phyloP scores from a whole-genome alignment of 2,329 filamentous ascomycete species.

The Aureobasidium sp. region DNA sequence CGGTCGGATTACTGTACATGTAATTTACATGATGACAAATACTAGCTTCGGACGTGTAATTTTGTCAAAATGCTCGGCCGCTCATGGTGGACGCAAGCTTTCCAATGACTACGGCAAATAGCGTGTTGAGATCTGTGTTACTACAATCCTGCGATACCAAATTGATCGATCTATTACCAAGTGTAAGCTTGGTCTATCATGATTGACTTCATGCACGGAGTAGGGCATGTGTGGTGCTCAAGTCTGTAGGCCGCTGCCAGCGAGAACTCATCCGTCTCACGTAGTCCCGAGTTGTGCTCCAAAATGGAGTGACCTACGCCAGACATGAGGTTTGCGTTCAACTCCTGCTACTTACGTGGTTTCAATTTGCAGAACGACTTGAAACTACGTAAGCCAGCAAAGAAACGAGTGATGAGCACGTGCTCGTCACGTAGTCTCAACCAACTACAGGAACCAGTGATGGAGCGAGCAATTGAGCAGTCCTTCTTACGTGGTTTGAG shows the following conservation, averaged over 20 bases:
- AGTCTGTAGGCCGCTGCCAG: neutral
- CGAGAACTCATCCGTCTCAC: neutral
- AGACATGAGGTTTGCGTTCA: neutral
- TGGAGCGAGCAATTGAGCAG: neutral
- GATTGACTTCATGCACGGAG: neutral
- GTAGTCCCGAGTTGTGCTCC: constrained; percentile 4
- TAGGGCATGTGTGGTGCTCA: neutral
- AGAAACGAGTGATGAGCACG: neutral
- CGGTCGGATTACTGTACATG: neutral
- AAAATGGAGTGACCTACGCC: neutral
- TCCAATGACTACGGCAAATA: neutral
- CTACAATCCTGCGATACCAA: neutral
- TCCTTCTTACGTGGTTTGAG: constrained; percentile 5
- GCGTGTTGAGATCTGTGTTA: neutral
- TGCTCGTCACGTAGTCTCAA: neutral
- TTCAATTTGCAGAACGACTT: neutral
- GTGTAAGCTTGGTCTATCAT: neutral
- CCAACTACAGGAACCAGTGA: neutral
- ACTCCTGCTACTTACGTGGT: neutral
- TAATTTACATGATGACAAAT: neutral
- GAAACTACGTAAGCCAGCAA: neutral
- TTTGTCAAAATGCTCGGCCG: neutral
- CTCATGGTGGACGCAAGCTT: neutral
- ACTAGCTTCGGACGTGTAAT: neutral
- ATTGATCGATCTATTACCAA: neutral